Conservation (phyloP, 2,329 filamentous ascomycete genomes). For the Monosporascus sp. region DNA sequence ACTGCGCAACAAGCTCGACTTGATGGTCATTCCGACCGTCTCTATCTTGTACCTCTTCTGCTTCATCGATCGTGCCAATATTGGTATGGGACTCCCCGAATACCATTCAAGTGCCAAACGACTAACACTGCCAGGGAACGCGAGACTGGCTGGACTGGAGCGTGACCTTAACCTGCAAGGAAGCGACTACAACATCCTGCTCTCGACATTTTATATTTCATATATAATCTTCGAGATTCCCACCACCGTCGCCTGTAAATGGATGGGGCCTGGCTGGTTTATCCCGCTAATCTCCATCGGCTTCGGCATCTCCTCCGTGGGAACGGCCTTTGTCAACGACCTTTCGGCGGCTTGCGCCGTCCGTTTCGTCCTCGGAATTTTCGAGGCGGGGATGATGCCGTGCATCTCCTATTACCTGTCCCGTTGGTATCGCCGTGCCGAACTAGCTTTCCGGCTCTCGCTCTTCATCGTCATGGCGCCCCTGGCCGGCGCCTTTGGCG, state of each 20-base stretch:
- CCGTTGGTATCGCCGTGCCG: constrained; percentile 65
- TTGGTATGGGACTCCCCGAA: constrained; percentile 40
- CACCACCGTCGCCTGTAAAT: constrained; percentile 63
- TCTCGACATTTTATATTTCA: constrained; percentile 66
- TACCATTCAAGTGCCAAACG: constrained; percentile 1
- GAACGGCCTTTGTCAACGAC: constrained; percentile 59
- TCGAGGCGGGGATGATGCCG: constrained; percentile 70
- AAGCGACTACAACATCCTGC: constrained; percentile 64
- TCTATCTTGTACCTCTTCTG: constrained; percentile 62
- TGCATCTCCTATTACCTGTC: constrained; percentile 71
- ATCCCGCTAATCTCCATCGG: constrained; percentile 56
- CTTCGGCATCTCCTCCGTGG: constrained; percentile 60
- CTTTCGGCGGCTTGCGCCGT: constrained; percentile 50
- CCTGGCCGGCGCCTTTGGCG: constrained; percentile 66
- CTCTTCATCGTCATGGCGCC: constrained; percentile 68
- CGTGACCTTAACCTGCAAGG: constrained; percentile 52
- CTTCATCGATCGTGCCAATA: constrained; percentile 66
- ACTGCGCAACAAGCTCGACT: constrained; percentile 57
- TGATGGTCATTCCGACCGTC: constrained; percentile 58
- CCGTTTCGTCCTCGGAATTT: constrained; percentile 55
- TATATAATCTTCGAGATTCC: constrained; percentile 73
- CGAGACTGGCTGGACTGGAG: constrained; percentile 59
- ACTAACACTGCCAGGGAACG: constrained; percentile 50
- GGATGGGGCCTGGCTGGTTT: constrained; percentile 67
- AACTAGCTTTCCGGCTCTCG: constrained; percentile 62